phyloP scores from a whole-genome alignment of 306 rosid species.

The Dalbergia oliveri region DNA sequence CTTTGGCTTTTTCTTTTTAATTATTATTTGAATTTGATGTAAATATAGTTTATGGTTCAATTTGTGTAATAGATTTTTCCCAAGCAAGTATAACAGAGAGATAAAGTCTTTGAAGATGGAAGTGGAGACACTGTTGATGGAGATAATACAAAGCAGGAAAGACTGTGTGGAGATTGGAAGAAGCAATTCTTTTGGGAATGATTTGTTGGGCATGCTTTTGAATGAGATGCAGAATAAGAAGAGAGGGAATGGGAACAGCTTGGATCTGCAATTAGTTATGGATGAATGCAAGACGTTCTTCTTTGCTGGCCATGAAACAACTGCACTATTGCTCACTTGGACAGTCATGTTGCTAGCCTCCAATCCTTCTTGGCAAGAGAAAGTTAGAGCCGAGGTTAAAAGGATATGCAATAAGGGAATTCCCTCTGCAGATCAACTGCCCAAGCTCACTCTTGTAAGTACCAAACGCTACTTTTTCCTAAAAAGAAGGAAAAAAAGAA shows the following conservation, averaged over 20 bases:
- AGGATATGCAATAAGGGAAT: conserved; percentile 63
- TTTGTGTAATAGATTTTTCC: conserved; percentile 64
- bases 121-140: conserved; percentile 88
- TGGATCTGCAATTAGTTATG: conserved; percentile 78
- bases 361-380: conserved; percentile 83
- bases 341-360: conserved; percentile 84
- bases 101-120: conserved; percentile 80
- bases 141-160: conserved; percentile 83
- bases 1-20: no score
- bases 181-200: conserved; percentile 79
- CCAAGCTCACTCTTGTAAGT: conserved; percentile 77
- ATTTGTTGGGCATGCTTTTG: conserved; percentile 82
- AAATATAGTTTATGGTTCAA: not conserved
- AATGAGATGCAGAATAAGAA: conserved; percentile 74
- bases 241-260: conserved; percentile 7
- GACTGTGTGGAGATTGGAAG: conserved; percentile 90
- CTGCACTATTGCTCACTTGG: conserved; percentile 93
- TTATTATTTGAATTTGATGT: not conserved
- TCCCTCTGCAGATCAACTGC: conserved; percentile 76
- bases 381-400: conserved; percentile 68
- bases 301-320: conserved; percentile 97
- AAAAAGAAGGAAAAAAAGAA: no score
- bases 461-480: not conserved
- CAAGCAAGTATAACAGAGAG: conserved; percentile 93
- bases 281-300: conserved; percentile 98